Conservation (phyloP, 768 basidiomycete species). For the Amanita exitialis region DNA sequence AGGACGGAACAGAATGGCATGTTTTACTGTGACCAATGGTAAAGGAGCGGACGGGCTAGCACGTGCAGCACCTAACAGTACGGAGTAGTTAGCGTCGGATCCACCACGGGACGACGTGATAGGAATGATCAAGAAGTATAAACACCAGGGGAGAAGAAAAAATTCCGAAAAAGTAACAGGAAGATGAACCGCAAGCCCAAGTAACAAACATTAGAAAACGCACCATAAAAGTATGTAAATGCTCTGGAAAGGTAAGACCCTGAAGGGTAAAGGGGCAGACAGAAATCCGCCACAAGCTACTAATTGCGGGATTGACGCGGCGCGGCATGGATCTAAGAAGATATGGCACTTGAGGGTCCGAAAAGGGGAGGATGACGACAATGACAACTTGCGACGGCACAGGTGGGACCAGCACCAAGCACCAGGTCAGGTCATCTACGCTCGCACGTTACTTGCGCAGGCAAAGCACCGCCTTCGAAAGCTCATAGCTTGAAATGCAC, state of each 20-base stretch:
- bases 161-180: neutral
- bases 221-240: neutral
- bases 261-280: neutral
- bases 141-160: neutral
- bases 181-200: neutral
- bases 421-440: neutral
- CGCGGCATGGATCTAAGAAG: neutral
- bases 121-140: neutral
- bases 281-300: neutral
- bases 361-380: neutral
- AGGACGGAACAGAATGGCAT: neutral
- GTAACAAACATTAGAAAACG: neutral
- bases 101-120: neutral
- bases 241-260: neutral
- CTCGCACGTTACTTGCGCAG: neutral
- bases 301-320: neutral
- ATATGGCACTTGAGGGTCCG: neutral
- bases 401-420: neutral
- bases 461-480: neutral
- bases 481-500: conserved; percentile 2
- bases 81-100: neutral
- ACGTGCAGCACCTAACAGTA: neutral
- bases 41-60: conserved; percentile 1
- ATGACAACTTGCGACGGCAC: neutral
- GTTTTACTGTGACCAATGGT: neutral